Percentiles rank a stretch among this genome's conserved stretches.
Conservation (phyloP, 345 rosid genomes). For the Schrenkiella parvula region DNA sequence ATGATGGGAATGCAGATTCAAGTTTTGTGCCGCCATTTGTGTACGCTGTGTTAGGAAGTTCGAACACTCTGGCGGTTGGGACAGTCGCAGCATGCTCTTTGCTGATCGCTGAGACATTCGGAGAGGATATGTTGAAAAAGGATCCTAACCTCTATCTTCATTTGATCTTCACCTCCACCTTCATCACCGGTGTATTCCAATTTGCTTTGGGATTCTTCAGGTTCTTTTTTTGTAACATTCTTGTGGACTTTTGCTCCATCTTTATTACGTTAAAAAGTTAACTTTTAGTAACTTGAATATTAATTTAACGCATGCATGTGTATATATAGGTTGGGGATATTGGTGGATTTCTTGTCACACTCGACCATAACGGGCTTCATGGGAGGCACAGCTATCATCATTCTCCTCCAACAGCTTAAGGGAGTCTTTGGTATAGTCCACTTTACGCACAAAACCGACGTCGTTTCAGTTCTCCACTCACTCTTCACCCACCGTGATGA, state of each 20-base stretch:
- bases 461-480: conserved; percentile 55
- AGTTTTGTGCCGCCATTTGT: conserved; percentile 83
- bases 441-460: conserved; percentile 72
- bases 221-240: conserved; percentile 23
- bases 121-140: conserved; percentile 33
- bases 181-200: conserved; percentile 77
- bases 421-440: conserved; percentile 67
- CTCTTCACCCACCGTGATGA: conserved; percentile 46
- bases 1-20: conserved; percentile 46
- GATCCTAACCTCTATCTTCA: conserved; percentile 63
- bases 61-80: conserved; percentile 79
- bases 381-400: conserved; percentile 79
- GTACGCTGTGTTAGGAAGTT: conserved; percentile 79
- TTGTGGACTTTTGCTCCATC: neutral
- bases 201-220: conserved; percentile 57
- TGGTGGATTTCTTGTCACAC: conserved; percentile 88
- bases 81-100: conserved; percentile 83
- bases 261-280: neutral
- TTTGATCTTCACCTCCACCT: conserved; percentile 64
- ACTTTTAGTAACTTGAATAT: neutral
- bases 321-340: conserved; percentile 55
- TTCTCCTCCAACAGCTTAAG: conserved; percentile 77
- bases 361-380: conserved; percentile 93
- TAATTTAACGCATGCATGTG: neutral
- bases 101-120: conserved; percentile 50